Evolutionary conservation across 371 early-diverging fungal species (phyloP).

Genomic region (Mortierella sp.): DNA sequence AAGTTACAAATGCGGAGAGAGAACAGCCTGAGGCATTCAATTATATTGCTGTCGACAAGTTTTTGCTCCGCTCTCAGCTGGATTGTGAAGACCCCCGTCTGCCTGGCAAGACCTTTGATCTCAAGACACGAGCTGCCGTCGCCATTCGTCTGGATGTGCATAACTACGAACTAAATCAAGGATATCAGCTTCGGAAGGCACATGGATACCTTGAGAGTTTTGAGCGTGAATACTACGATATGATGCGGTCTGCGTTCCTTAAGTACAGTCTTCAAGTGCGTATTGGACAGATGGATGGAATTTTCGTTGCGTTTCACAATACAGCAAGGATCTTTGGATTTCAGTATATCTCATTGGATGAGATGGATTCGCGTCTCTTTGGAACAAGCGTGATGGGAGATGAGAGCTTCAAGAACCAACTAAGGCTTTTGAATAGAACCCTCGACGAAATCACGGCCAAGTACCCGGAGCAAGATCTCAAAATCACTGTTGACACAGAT

Average conservation of each 20-base stretch:
- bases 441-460: conserved; percentile 73
- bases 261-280: conserved; percentile 95
- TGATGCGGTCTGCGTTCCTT: conserved; percentile 89
- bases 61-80: conserved; percentile 91
- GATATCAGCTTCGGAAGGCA: conserved; percentile 68
- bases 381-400: conserved; percentile 82
- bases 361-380: conserved; percentile 90
- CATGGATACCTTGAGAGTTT: conserved; percentile 84
- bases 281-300: conserved; percentile 97
- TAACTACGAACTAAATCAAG: conserved; percentile 74
- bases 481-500: conserved; percentile 53
- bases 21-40: conserved; percentile 63
- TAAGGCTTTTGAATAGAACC: conserved; percentile 73
- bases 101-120: conserved; percentile 88
- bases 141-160: conserved; percentile 86
- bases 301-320: conserved; percentile 95
- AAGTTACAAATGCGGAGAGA: conserved; percentile 58
- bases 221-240: conserved; percentile 96
- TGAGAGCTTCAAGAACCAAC: conserved; percentile 73
- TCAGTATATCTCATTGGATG: conserved; percentile 89
- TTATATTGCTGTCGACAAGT: conserved; percentile 58
- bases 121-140: conserved; percentile 92
- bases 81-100: conserved; percentile 88
- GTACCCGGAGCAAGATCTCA: conserved; percentile 68
- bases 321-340: conserved; percentile 94